Conservation (phyloP, 495 filamentous ascomycete species). For the Elasticomyces elasticus region DNA sequence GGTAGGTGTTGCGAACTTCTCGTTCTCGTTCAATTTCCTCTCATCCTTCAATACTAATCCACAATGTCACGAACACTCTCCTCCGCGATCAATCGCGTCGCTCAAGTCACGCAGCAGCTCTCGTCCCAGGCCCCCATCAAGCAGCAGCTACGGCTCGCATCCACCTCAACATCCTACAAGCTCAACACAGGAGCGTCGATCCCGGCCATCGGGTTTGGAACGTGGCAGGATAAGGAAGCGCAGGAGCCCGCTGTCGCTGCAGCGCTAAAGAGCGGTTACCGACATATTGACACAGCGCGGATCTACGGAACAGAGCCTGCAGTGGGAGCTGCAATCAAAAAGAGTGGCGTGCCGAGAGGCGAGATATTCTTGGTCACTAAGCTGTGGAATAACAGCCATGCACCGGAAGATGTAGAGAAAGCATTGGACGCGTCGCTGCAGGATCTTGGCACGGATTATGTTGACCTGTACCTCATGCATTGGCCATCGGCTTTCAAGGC, state of each 20-base stretch:
- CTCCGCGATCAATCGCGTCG: constrained; percentile 12
- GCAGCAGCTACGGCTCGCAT: constrained; percentile 13
- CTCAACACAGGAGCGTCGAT: constrained; percentile 35
- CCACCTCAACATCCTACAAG: constrained; percentile 14
- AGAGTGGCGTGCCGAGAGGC: constrained; percentile 20
- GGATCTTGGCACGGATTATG: constrained; percentile 26
- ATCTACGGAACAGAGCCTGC: constrained; percentile 28
- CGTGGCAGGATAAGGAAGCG: constrained; percentile 37
- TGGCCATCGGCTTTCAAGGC: constrained; percentile 30
- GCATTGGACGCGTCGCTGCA: constrained; percentile 22
- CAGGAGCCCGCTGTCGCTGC: constrained; percentile 27
- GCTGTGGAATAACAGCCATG: constrained; percentile 30
- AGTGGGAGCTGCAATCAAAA: constrained; percentile 24
- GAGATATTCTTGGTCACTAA: constrained; percentile 28
- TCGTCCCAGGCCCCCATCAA: constrained; percentile 17
- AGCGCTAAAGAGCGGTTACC: constrained; percentile 24
- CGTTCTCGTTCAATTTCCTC: background rate
- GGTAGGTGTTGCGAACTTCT: background rate
- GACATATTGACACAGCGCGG: constrained; percentile 29
- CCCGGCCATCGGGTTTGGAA: constrained; percentile 43
- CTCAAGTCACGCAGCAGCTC: constrained; percentile 20
- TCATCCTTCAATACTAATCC: background rate
- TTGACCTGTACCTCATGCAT: constrained; percentile 32
- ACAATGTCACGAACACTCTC: constrained; percentile 15
- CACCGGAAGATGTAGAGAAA: constrained; percentile 21